phyloP scores from a whole-genome alignment of 1,139 yeast genomes.

The Candida neerlandica region DNA sequence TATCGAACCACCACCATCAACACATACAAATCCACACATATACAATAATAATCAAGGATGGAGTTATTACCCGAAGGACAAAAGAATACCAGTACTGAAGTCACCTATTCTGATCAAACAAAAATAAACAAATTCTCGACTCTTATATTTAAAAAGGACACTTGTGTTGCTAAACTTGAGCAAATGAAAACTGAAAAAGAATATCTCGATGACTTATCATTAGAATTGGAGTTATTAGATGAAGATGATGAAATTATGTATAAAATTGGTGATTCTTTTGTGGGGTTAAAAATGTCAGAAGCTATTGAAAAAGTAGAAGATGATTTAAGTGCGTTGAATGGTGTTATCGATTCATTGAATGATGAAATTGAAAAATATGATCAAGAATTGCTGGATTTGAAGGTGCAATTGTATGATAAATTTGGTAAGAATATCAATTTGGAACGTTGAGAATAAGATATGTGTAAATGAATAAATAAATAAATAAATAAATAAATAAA shows the following conservation, averaged over 20 bases:
- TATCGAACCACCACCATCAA: neutral
- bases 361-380: constrained; percentile 53
- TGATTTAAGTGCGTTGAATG: constrained; percentile 56
- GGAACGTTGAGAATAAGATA: constrained; percentile 49
- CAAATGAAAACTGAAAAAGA: constrained; percentile 72
- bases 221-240: constrained; percentile 85
- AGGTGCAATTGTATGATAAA: constrained; percentile 77
- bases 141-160: constrained; percentile 69
- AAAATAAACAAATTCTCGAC: constrained; percentile 87
- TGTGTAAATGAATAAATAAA: neutral
- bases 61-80: constrained; percentile 68
- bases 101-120: constrained; percentile 86
- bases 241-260: constrained; percentile 72
- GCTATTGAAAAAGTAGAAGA: constrained; percentile 68
- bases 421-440: constrained; percentile 89
- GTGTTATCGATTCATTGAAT: constrained; percentile 49
- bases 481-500: neutral
- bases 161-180: constrained; percentile 51
- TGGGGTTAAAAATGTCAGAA: constrained; percentile 63
- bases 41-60: constrained; percentile 27
- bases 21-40: neutral
- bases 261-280: constrained; percentile 76
- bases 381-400: constrained; percentile 58
- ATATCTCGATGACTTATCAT: constrained; percentile 79
- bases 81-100: constrained; percentile 68